A percentile compares a stretch with the other conserved stretches of the same genome.
Evolutionary conservation across 306 rosid species (phyloP).

Genomic region (Sophora flavescens): DNA sequence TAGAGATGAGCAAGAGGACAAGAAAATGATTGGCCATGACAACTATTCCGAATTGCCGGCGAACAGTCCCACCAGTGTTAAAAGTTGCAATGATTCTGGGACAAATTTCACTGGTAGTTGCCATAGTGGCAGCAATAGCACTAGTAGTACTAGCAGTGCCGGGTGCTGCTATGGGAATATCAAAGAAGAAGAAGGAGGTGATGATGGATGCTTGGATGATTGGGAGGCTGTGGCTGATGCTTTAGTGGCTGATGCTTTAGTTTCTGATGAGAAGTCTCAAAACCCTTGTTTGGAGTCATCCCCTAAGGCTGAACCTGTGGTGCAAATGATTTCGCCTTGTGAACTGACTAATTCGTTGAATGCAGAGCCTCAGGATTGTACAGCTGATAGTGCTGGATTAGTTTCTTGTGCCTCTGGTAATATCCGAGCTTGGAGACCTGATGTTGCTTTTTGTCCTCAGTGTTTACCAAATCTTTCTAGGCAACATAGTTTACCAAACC

Average conservation of each 20-base stretch:
- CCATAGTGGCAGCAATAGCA: conserved; percentile 61
- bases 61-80: conserved; percentile 63
- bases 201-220: conserved; percentile 90
- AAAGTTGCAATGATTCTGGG: conserved; percentile 60
- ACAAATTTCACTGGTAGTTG: conserved; percentile 77
- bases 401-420: conserved; percentile 59
- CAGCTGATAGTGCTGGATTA: conserved; percentile 47
- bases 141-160: conserved; percentile 66
- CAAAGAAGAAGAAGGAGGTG: conserved; percentile 70
- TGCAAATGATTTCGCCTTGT: conserved; percentile 47
- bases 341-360: conserved; percentile 45
- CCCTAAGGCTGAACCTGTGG: conserved; percentile 45
- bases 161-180: conserved; percentile 87
- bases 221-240: conserved; percentile 99
- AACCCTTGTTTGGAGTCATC: conserved; percentile 53
- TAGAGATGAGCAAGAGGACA: conserved; percentile 54
- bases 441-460: conserved; percentile 91
- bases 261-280: conserved; percentile 72
- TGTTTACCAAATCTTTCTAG: conserved; percentile 86
- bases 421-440: conserved; percentile 86
- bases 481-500: conserved; percentile 79
- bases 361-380: conserved; percentile 48
- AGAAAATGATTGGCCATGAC: conserved; percentile 58
- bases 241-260: no score
- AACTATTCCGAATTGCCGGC: conserved; percentile 72